phyloP scores from a whole-genome alignment of 208 protist species.

The Crithidia acanthocephali region DNA sequence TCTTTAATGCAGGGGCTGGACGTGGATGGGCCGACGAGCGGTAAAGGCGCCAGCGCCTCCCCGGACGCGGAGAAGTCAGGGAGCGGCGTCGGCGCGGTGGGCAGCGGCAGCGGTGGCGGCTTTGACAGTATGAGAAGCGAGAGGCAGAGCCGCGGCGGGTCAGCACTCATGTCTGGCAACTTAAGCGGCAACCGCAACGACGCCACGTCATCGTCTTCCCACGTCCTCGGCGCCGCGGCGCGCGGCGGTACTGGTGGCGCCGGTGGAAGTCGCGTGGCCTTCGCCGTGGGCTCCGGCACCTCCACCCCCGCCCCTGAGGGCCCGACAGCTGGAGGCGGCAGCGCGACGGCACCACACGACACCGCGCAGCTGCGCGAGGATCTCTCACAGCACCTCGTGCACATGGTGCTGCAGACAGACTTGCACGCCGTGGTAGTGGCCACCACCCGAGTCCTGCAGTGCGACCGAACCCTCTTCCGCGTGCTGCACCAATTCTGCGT shows the following conservation, averaged over 20 bases:
- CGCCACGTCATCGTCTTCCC: not conserved
- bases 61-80: not conserved
- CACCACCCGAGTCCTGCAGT: slow-evolving; percentile 31
- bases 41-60: not conserved
- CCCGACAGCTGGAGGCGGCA: not conserved
- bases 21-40: slow-evolving; percentile 13
- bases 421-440: slow-evolving; percentile 25
- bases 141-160: slow-evolving; percentile 2
- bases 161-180: not conserved
- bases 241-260: not conserved
- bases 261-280: too few species aligned
- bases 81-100: not conserved
- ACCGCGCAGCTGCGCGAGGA: slow-evolving; percentile 27
- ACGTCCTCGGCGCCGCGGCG: not conserved
- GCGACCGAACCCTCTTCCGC: slow-evolving; percentile 34
- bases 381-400: slow-evolving; percentile 28
- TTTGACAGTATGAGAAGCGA: not conserved
- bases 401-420: slow-evolving; percentile 37
- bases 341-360: slow-evolving; percentile 1
- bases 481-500: slow-evolving; percentile 37
- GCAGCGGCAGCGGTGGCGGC: too few species aligned
- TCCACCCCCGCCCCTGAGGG: not conserved
- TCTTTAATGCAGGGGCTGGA: slow-evolving; percentile 37
- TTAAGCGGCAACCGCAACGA: not conserved
- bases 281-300: not conserved